Base-by-base conservation (phyloP, 1,284 basidiomycete genomes). In the Cutaneotrichosporon cavernicola region DNA sequence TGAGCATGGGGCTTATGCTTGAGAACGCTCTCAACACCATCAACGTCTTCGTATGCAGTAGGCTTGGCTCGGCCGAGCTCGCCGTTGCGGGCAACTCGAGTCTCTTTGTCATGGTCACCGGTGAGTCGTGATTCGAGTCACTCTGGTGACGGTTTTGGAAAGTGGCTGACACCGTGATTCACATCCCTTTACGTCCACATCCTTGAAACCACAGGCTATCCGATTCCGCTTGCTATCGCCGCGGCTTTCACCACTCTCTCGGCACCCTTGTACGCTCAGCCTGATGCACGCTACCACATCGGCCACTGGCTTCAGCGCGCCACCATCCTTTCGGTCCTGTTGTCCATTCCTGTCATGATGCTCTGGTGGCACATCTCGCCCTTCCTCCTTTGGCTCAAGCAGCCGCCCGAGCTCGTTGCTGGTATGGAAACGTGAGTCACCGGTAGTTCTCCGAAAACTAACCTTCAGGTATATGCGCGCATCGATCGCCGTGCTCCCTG, bases 231-330 rank as follows among this genome's bases (percentile, higher is more conserved):
- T 18, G 73, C 75, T 7, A 68, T 76, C 14, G 75, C 74, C 0
- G 73, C 75, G 1, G 76, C 76, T 0, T 69, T 78, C 60, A 76
- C 74, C 30, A 76, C 76, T 0, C 64, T 76, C 21, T 74, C 76
- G 6, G 76, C 76, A 6, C 71, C 75, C 11, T 56, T 72, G 30
- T 77, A 69, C 59, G 60, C 71, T 10, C 63, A 70, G 43, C 46
- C 60, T 13, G 65, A 71, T 21, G 55, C 64, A 13, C 56, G 69
- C 14, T 62, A 65, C 21, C 70, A 76, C 50, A 73, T 79, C 51
- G 78, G 76, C 8, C 63, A 76, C n/a, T 60, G 75, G 11, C 69
- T 76, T 6, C 77, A 76, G 61, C 67, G 77, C 18, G 65, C 65
- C 7, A 31, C 76, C 18, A 21, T 77, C 4, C 65, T 73, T 26